These are phyloP conservation scores for Rusavskia elegans DNA, from an alignment of 495 filamentous ascomycete species.

Conservation along the genomic window DNA sequence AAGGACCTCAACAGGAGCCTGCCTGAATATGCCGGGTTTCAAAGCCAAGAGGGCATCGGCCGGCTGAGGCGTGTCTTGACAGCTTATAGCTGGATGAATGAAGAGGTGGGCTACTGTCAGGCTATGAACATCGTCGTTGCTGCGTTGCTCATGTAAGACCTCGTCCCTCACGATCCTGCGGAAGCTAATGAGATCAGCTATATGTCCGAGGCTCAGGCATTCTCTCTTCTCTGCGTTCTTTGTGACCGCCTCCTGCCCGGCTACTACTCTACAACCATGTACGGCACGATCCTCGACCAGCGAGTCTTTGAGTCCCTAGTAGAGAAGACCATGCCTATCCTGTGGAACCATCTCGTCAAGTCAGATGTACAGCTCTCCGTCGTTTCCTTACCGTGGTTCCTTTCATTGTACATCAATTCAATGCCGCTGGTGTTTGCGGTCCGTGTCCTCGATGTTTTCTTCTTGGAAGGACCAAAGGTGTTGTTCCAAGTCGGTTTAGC, in stretches of 20 bases:
- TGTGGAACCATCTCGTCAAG: conserved; percentile 93
- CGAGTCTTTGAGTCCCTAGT: conserved; percentile 93
- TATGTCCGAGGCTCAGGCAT: conserved; percentile 92
- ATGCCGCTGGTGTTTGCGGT: conserved; percentile 98
- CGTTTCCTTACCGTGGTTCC: conserved; percentile 93
- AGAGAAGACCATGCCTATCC: conserved; percentile 94
- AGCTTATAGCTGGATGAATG: conserved; percentile 91
- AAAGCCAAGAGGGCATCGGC: conserved; percentile 89
- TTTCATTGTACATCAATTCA: conserved; percentile 96
- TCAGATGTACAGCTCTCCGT: conserved; percentile 97
- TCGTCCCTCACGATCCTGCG: not conserved
- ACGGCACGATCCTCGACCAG: conserved; percentile 90
- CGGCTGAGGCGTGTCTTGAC: conserved; percentile 78
- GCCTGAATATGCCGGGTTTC: conserved; percentile 93
- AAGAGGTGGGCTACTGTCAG: conserved; percentile 93
- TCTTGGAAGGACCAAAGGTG: conserved; percentile 93
- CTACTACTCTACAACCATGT: conserved; percentile 98
- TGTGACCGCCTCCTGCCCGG: conserved; percentile 89
- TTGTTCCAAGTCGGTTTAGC: conserved; percentile 92
- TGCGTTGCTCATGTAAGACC: conserved; percentile 64
- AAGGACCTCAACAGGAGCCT: conserved; percentile 93
- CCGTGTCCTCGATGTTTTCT: conserved; percentile 91
- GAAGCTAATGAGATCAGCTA: conserved; percentile 39
- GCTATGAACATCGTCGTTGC: conserved; percentile 99
- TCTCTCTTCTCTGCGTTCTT: conserved; percentile 80